A percentile compares a stretch with the other conserved stretches of the same genome.
Evolutionary conservation across 371 early-diverging fungal genomes (phyloP).

Genomic region (Mucor mucedo): DNA sequence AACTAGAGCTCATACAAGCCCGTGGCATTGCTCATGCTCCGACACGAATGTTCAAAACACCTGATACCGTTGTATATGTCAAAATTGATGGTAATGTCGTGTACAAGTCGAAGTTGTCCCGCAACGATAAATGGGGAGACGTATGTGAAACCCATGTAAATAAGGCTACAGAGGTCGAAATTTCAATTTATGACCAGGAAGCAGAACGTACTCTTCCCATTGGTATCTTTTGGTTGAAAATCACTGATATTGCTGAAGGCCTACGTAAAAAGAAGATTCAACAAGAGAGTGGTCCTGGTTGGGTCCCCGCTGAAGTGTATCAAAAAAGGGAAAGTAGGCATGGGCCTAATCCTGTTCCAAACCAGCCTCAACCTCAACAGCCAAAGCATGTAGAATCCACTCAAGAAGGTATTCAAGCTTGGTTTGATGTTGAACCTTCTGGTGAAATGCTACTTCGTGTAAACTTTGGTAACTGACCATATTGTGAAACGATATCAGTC

Average conservation of each 20-base stretch:
- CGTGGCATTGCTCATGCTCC: conserved; percentile 75
- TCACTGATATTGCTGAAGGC: conserved; percentile 82
- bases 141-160: conserved; percentile 85
- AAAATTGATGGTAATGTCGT: conserved; percentile 86
- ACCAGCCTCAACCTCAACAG: conserved; percentile 21
- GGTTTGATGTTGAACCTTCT: conserved; percentile 92
- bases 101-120: conserved; percentile 74
- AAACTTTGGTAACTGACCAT: conserved; percentile 67
- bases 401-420: conserved; percentile 74
- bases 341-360: conserved; percentile 1
- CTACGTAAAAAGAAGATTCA: conserved; percentile 72
- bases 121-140: conserved; percentile 82
- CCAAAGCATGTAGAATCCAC: conserved; percentile 27
- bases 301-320: conserved; percentile 54
- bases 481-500: not conserved
- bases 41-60: conserved; percentile 42
- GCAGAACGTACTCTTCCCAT: conserved; percentile 72
- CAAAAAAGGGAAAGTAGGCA: conserved; percentile 28
- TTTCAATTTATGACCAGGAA: conserved; percentile 79
- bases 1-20: conserved; percentile 71
- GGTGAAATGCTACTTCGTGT: conserved; percentile 85
- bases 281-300: conserved; percentile 59
- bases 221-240: conserved; percentile 84
- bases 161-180: conserved; percentile 90
- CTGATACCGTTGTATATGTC: conserved; percentile 72